Percentiles rank a stretch among this genome's conserved stretches.
Conservation (phyloP, 1,139 yeast genomes). For the Groenewaldozyma sp. region DNA sequence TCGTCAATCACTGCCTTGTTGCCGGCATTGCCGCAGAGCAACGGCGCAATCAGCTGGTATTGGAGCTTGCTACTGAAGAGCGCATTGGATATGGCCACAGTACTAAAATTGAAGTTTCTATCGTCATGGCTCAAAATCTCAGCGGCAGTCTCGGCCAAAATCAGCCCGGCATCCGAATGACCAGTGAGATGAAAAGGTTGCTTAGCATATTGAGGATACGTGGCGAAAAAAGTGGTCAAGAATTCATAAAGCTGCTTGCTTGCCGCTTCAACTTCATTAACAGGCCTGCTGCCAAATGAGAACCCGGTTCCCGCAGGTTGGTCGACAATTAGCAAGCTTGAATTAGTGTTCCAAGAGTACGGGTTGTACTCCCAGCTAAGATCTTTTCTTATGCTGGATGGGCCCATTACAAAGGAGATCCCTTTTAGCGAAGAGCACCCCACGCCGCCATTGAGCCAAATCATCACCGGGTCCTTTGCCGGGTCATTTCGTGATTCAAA, state of each 20-base stretch:
- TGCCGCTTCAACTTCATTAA: conserved; percentile 49
- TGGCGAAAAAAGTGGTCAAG: conserved; percentile 57
- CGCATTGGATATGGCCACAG: conserved; percentile 66
- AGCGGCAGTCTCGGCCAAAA: conserved; percentile 58
- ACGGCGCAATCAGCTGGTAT: conserved; percentile 53
- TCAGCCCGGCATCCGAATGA: conserved; percentile 72
- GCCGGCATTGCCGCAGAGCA: conserved; percentile 72
- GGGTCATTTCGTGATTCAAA: conserved; percentile 65
- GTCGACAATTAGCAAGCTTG: conserved; percentile 52
- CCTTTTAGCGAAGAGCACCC: conserved; percentile 67
- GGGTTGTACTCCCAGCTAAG: conserved; percentile 34
- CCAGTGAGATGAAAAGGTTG: conserved; percentile 60
- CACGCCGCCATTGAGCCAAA: conserved; percentile 71
- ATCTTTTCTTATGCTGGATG: conserved; percentile 38
- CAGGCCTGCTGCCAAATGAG: conserved; percentile 43
- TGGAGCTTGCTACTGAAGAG: conserved; percentile 60
- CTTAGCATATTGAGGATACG: conserved; percentile 47
- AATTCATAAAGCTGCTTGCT: conserved; percentile 61
- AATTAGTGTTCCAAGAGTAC: conserved; percentile 53
- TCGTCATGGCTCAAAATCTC: conserved; percentile 47
- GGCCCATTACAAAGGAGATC: conserved; percentile 55
- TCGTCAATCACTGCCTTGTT: conserved; percentile 47
- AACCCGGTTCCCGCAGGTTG: conserved; percentile 65
- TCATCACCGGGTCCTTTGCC: conserved; percentile 47
- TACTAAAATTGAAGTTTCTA: conserved; percentile 45